A percentile compares a stretch with the other conserved stretches of the same genome.
These are phyloP conservation scores for Linderina pennispora DNA, from an alignment of 192 early-diverging fungal genomes.

Conservation along the genomic window DNA sequence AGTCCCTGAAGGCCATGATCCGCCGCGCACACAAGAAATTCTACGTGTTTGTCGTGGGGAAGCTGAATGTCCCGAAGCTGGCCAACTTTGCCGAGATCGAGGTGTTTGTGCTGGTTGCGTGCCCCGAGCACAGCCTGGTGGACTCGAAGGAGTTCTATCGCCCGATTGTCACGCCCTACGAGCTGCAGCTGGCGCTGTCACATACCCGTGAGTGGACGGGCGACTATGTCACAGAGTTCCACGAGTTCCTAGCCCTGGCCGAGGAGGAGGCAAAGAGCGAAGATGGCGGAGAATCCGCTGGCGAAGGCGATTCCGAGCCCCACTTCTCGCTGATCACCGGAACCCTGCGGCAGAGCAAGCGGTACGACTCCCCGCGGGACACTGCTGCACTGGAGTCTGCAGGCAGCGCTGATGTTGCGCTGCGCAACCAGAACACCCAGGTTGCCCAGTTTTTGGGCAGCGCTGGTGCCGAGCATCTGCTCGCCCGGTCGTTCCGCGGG, in stretches of 20 bases:
- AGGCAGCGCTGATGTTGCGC: conserved; percentile 44
- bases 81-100: conserved; percentile 97
- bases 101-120: conserved; percentile 85
- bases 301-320: conserved; percentile 64
- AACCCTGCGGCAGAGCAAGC: conserved; percentile 53
- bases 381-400: conserved; percentile 3
- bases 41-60: conserved; percentile 88
- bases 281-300: conserved; percentile 31
- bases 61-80: conserved; percentile 92
- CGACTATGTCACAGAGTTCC: conserved; percentile 66
- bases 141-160: conserved; percentile 86
- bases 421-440: conserved; percentile 50
- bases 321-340: conserved; percentile 92
- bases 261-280: conserved; percentile 17
- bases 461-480: conserved; percentile 59
- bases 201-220: conserved; percentile 56
- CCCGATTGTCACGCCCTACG: conserved; percentile 92
- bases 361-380: conserved; percentile 38
- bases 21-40: conserved; percentile 67
- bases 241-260: conserved; percentile 48
- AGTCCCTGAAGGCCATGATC: conserved; percentile 72
- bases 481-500: conserved; percentile 73
- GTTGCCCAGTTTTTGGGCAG: conserved; percentile 41
- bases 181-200: conserved; percentile 75
- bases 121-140: conserved; percentile 90